phyloP scores from a whole-genome alignment of 2,329 filamentous ascomycete species.

The Hymenoscyphus linearis region DNA sequence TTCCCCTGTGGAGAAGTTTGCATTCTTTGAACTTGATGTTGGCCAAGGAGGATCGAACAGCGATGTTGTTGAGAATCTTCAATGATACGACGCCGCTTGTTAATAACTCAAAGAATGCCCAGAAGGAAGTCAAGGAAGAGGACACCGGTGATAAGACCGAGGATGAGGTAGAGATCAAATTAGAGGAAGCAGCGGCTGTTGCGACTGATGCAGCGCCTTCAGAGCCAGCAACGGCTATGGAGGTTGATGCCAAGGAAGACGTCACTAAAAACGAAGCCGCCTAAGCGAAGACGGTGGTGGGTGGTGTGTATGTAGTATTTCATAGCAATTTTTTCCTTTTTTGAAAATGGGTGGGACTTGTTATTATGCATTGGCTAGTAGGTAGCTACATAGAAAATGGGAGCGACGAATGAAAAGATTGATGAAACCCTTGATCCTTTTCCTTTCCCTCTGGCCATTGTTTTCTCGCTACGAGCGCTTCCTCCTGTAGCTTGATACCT shows the following conservation, averaged over 20 bases:
- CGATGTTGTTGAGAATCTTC: constrained; percentile 86
- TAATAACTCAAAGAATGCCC: constrained; percentile 40
- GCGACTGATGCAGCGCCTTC: neutral
- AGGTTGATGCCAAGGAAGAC: neutral
- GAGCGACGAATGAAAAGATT: neutral
- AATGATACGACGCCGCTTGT: constrained; percentile 83
- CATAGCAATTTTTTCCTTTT: neutral
- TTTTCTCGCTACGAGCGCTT: no score
- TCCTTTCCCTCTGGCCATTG: neutral
- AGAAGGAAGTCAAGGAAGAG: constrained; percentile 19
- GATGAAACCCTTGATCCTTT: neutral
- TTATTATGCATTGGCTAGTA: neutral
- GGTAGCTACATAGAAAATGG: neutral
- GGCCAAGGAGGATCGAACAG: constrained; percentile 90
- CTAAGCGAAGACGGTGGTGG: neutral
- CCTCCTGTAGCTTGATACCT: no score
- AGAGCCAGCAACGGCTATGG: neutral
- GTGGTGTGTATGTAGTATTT: neutral
- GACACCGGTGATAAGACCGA: constrained; percentile 4
- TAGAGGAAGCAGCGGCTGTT: neutral
- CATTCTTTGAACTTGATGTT: constrained; percentile 94
- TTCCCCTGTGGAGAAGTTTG: constrained; percentile 91
- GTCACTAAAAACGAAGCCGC: neutral
- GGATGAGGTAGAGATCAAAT: neutral
- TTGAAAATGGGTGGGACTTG: neutral